Evolutionary conservation across 192 early-diverging fungal genomes (phyloP), one percentile per base, ranked within the genome.

Genomic region (Linnemannia zychae): DNA sequence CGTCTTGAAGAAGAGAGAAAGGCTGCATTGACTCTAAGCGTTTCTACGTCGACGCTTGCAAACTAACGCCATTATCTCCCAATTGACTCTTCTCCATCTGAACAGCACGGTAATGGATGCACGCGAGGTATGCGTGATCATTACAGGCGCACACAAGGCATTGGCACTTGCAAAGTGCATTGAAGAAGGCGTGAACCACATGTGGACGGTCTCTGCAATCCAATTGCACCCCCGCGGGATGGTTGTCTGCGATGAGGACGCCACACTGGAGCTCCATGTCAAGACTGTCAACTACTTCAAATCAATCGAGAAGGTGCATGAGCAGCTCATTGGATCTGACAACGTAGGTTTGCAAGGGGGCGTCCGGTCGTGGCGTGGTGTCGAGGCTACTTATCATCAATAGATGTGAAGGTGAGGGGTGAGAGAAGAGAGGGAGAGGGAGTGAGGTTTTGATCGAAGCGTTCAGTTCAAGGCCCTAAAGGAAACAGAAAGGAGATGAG

Each of bases 251-350:
- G 96, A 97, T 81, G 96, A 97, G 80, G 96, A 97, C 74, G 95
- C 96, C 31, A 96, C 95, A 0, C 88, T 97, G 67, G 96, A 97
- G 88, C 90, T 97, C 66, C 95, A 97, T 65, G 96, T 97, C 87
- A 95, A 97, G 91, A 97, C 96, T 24, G 96, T 97, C 66, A 93
- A 93, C 88, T 97, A 97, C 87, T 97, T 97, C 82, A 96, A 94
- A 88, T 94, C 92, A 71, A 97, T 97, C 75, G 96, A 97, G 88
- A 92, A 95, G 89, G 96, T 96, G 12, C 94, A 96, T 52, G 88
- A 93, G 73, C 90, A 92, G 74, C 88, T 95, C 81, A 93, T 95
- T 86, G 94, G 94, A 65, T 88, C 90, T 52, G 92, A 95, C 60
- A 93, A 93, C 79, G 88, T 95, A 33, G 93, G 93, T 11, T 88